Evolutionary conservation across 345 rosid species (phyloP), one percentile per base, ranked within the genome.

Genomic region (Nasturtium officinale): DNA sequence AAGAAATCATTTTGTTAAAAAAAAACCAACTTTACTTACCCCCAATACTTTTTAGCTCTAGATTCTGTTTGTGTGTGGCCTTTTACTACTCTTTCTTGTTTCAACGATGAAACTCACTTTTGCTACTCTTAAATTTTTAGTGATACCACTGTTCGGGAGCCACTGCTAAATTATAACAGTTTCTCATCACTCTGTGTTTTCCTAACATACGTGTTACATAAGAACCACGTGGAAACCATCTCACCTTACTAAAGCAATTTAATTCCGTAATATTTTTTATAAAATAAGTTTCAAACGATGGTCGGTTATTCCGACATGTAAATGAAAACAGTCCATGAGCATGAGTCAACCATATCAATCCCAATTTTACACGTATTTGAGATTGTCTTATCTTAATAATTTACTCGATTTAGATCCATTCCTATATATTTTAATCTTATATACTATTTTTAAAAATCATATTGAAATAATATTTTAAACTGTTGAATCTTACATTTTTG

Each of bases 141-240:
- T 62, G 55, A 43, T 12, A 1, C 42, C 51, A 20, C 29, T 28
- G 69, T 43, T 62, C 20, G 38, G 20, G 9, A 9, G 13, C 48
- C 30, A 8, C 9, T 3, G 11, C 42, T 23, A 2, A 23, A 2
- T 23, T 1, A 1, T 21, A 11, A 3, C 25, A 16, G 58, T 53
- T 43, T 61, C 3, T 10, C 46, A 67, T 51, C 69, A 32, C 10
- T n/a, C 9, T 46, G 59, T 69, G 3, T 11, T 20, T 3, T 33
- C 65, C 1, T 35, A 1, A 9, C 37, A 55, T 72, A 77, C 72
- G 80, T 77, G 80, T 30, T 38, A 38, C 76, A 57, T 64, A 67
- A 53, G 23, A 0, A 10, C 67, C 5, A 64, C 72, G 72, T 77
- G 76, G 76, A 48, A 20, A 55, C 76, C 23, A 77, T 30, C 28